These are phyloP conservation scores for Cicer pinnatifidum DNA, from an alignment of 306 rosid genomes.

Conservation along the genomic window DNA sequence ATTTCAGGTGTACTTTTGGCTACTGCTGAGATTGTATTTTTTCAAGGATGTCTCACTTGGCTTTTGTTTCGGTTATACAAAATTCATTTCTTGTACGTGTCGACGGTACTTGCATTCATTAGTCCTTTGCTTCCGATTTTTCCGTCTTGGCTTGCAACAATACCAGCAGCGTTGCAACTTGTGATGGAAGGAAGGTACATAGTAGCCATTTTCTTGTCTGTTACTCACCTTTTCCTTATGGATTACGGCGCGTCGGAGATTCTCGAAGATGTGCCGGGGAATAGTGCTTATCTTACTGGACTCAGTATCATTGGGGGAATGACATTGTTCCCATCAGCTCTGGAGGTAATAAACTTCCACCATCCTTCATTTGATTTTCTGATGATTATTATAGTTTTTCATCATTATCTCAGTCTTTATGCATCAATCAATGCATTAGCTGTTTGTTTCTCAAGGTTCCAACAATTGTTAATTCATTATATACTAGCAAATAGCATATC, in stretches of 20 bases:
- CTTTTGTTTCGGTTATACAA: slow-evolving; percentile 74
- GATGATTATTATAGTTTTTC: slow-evolving; percentile 1
- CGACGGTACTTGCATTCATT: slow-evolving; percentile 77
- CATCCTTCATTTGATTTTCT: slow-evolving; percentile 28
- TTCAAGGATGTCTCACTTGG: slow-evolving; percentile 95
- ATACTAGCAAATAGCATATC: background rate
- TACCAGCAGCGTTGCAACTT: slow-evolving; percentile 84
- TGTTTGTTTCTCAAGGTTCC: background rate
- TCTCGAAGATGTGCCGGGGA: slow-evolving; percentile 87
- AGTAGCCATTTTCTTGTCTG: slow-evolving; percentile 57
- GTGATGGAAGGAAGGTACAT: slow-evolving; percentile 83
- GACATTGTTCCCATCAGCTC: slow-evolving; percentile 89
- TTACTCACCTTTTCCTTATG: slow-evolving; percentile 79
- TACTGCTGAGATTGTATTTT: slow-evolving; percentile 84
- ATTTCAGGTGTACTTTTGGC: slow-evolving; percentile 88
- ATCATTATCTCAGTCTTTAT: slow-evolving; percentile 17
- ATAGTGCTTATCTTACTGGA: slow-evolving; percentile 87
- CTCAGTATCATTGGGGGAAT: slow-evolving; percentile 97
- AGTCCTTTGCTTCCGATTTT: slow-evolving; percentile 85
- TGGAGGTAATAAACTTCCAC: slow-evolving; percentile 64
- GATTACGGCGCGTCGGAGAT: slow-evolving; percentile 81
- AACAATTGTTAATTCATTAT: slow-evolving; percentile 8
- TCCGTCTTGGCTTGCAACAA: slow-evolving; percentile 79
- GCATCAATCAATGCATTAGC: slow-evolving; percentile 7
- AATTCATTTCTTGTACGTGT: slow-evolving; percentile 91